Evolutionary conservation across 768 basidiomycete genomes (phyloP), one percentile per base, ranked within the genome.

Genomic region (Leccinellum luteum): DNA sequence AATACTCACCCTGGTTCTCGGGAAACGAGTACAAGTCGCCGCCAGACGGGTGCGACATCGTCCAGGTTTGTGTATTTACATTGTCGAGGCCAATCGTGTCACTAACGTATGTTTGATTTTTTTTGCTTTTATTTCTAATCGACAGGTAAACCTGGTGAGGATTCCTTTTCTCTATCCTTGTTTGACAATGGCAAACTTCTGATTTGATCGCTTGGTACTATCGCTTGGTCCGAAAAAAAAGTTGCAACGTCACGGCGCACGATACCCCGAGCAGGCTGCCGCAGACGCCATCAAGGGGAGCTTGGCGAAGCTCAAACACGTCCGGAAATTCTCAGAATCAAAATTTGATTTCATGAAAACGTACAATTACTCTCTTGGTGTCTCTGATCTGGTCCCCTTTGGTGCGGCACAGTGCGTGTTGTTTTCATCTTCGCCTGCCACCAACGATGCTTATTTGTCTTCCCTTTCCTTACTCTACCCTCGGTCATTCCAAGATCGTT

Each of bases 231-330:
- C 2, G 9, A 19, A 19, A 43, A 43, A 19, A 43, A 10, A 90
- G 89, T 72, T 92, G 3, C 86, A 90, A 70, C 78, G 91, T 3
- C 90, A 94, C 64, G 90, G 89, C 3, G 85, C 89, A 0, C 82
- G 91, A 28, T 90, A 78, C 64, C 91, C 91, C 0, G 88, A 86
- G 0, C 65, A 71, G 2, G 74, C 76, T 2, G 75, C 80, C 10
- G 69, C 72, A 1, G 59, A 63, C 8, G 57, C 63, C 23, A 87
- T 86, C 9, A 53, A 66, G 14, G 63, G 68, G 8, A 80, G 84
- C 0, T 63, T 94, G 12, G 57, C 66, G 7, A 87, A 85, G 63
- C 73, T 92, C 0, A 69, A 83, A 58, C 64, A 73, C 0, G 85
- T 77, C 8, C 66, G 69, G 0, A 59, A 68, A 3, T 83, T 78